Evolutionary conservation across 1,284 basidiomycete genomes (phyloP), one percentile per base, ranked within the genome.

Genomic region (Marasmius sp.): DNA sequence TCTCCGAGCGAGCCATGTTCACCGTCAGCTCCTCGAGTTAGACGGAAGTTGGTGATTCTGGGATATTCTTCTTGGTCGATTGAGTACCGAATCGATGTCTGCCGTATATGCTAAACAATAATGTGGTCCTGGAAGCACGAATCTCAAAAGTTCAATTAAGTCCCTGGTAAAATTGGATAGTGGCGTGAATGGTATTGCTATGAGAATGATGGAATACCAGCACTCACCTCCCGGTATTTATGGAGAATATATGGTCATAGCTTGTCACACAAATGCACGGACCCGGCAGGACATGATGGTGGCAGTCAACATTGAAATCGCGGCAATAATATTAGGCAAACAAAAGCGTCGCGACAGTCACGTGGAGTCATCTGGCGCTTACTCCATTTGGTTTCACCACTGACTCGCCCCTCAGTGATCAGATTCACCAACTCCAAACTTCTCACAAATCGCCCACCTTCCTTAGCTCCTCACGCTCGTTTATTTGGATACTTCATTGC

Each of bases 301-400:
- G 55, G 37, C 20, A 36, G 56, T 39, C 33, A 20, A 51, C n/a
- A 60, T 37, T n/a, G 27, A 60, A 50, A 22, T 36, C 54, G 48
- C 57, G 64, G 67, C 62, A 56, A 63, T 34, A 59, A 59, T 6
- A 10, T 33, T 36, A 54, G 20, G 16, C 33, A 54, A 54, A 54
- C 20, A 54, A 54, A 37, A n/a, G n/a, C 38, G n/a, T n/a, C 52
- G 36, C 34, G 33, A 37, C 14, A 18, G 5, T 7, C 52, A 54
- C 52, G 37, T 38, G 52, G 27, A 27, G 27, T 27, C 11, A 10
- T 54, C 9, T 54, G 45, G 8, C 16, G 12, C 41, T 47, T n/a
- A 47, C 45, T 7, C 16, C n/a, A 47, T 47, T 18, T 20, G 14
- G n/a, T 16, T 47, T 8, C n/a, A 1, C 45, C 4, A 14, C 11